phyloP scores from a whole-genome alignment of 495 filamentous ascomycete genomes.

The Amniculicola lignicola region DNA sequence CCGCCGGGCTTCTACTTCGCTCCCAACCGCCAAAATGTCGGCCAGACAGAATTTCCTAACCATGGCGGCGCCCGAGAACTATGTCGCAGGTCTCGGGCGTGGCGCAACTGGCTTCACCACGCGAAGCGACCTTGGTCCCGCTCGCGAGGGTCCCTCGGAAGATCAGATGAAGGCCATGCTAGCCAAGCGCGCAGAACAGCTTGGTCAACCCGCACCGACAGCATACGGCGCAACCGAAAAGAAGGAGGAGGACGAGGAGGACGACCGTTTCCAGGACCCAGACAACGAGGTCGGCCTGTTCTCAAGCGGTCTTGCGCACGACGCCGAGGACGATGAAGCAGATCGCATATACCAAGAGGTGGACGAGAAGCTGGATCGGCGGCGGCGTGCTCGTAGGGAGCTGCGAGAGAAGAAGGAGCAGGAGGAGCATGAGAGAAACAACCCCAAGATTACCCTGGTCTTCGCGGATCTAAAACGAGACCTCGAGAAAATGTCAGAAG shows the following conservation, averaged over 20 bases:
- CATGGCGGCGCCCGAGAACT: constrained; percentile 93
- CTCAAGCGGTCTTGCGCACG: constrained; percentile 79
- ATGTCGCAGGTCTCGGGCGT: constrained; percentile 95
- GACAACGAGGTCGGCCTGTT: constrained; percentile 97
- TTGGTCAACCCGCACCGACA: constrained; percentile 76
- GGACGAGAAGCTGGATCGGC: constrained; percentile 92
- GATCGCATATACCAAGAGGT: constrained; percentile 92
- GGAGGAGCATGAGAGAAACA: constrained; percentile 92
- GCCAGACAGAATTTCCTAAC: constrained; percentile 85
- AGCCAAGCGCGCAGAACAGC: constrained; percentile 79
- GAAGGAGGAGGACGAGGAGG: constrained; percentile 69
- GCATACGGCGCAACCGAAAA: constrained; percentile 76
- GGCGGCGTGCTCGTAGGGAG: constrained; percentile 88
- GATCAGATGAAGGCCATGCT: constrained; percentile 98
- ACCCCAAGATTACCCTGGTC: constrained; percentile 97
- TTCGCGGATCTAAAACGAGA: constrained; percentile 94
- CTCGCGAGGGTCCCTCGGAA: constrained; percentile 92
- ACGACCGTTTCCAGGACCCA: constrained; percentile 88
- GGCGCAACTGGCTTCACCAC: constrained; percentile 98
- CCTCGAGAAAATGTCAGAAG: constrained; percentile 82
- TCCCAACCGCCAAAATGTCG: constrained; percentile 46
- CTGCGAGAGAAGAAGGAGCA: constrained; percentile 84
- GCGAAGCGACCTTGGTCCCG: constrained; percentile 91
- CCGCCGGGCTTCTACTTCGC: background rate
- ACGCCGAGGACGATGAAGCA: constrained; percentile 95